phyloP scores from a whole-genome alignment of 352 stramenopile genomes.

The Pythium diclinum region DNA sequence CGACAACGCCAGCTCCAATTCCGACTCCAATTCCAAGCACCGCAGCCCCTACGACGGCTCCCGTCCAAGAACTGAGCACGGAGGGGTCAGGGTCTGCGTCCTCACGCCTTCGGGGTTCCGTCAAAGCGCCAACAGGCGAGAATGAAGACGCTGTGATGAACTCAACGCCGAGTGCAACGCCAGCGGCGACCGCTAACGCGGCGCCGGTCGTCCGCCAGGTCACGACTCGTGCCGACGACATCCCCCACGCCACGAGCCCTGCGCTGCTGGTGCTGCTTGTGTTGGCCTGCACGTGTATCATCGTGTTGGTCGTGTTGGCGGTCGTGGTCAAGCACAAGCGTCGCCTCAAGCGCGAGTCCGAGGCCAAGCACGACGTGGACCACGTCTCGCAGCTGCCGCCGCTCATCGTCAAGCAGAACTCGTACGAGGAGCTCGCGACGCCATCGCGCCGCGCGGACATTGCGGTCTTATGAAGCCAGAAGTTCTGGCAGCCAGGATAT shows the following conservation, averaged over 20 bases:
- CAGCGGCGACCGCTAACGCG: not conserved
- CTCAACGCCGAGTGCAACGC: not conserved
- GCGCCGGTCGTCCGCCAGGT: constrained; percentile 10
- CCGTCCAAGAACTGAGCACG: not conserved
- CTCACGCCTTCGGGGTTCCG: constrained; percentile 4
- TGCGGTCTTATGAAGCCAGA: constrained; percentile 15
- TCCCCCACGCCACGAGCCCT: constrained; percentile 23
- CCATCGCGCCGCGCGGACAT: constrained; percentile 23
- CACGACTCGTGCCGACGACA: constrained; percentile 10
- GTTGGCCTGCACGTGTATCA: constrained; percentile 22
- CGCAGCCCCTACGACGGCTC: constrained; percentile 5
- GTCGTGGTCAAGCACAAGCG: constrained; percentile 29
- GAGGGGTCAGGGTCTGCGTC: not conserved
- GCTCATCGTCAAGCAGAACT: constrained; percentile 20
- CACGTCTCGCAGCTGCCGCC: constrained; percentile 26
- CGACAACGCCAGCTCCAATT: not conserved
- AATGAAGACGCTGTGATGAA: not conserved
- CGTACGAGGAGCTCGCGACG: constrained; percentile 31
- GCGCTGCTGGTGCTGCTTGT: constrained; percentile 29
- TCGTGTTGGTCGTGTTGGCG: constrained; percentile 31
- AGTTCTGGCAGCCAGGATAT: not conserved
- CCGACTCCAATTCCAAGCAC: constrained; percentile 10
- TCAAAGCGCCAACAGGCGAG: constrained; percentile 3
- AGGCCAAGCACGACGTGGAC: constrained; percentile 19
- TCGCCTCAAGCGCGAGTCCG: constrained; percentile 19